Evolutionary conservation across 805 yeast genomes (phyloP), one percentile per base, ranked within the genome.

Genomic region (Kluyveromyces dobzhanskii): DNA sequence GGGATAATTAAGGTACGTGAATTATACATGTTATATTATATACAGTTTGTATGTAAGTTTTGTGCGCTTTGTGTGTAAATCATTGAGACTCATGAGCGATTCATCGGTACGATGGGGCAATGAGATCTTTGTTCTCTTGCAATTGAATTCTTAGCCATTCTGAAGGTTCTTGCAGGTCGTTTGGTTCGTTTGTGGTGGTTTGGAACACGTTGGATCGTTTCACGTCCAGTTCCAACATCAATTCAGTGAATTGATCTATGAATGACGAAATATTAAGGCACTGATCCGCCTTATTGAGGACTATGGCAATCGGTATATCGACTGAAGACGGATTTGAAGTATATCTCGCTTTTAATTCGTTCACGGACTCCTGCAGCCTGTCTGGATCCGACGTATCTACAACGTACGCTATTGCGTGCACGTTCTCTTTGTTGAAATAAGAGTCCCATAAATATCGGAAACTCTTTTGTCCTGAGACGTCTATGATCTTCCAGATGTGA

Each of bases 391-490:
- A 80, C 7, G 95, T 84, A 57, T 90, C 98, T 10, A 92, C 90
- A 14, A 90, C 81, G 59, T 90, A 90, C 32, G 92, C 79, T 27
- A 90, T 85, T 0, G 92, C 97, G 61, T 90, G 97, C 40, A 95
- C 84, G 30, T 34, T 34, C 3, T 34, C 37, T 43, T 78, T 81
- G 14, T 71, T 68, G 62, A 80, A 92, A 66, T 90, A 92, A 44
- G 85, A 77, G 4, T 80, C 71, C 98, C 98, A 90, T 70, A 92
- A 70, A 21, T 76, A 66, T 35, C 97, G 69, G 34, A 90, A 66
- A n/a, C 82, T 69, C 54, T 79, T 80, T 61, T 90, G 98, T 10
- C 98, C 98, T 9, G 97, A 97, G 30, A 90, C 78, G 59, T 90
- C 98, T 97, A 97, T 90, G 52, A 92, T 76, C 54, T 87, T 88